These are phyloP conservation scores for Aspergillus mulundensis DNA, from an alignment of 495 filamentous ascomycete species.

Conservation along the genomic window DNA sequence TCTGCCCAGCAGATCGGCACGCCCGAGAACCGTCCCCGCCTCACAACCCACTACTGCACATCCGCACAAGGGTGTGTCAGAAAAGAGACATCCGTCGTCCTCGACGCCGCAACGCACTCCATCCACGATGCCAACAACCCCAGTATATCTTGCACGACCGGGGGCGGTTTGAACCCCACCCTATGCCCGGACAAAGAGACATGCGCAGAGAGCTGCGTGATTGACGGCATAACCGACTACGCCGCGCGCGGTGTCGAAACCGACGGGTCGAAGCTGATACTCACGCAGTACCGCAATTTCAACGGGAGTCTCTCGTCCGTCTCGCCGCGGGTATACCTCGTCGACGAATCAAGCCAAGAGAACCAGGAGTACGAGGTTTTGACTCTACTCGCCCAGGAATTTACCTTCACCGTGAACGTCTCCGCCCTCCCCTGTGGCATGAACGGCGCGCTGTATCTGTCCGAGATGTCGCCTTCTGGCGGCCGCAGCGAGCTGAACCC, in stretches of 20 bases:
- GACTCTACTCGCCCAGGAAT: conserved; percentile 54
- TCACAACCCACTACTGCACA: conserved; percentile 41
- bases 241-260: conserved; percentile 1
- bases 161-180: background rate
- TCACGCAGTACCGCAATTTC: conserved; percentile 30
- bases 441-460: conserved; percentile 66
- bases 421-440: conserved; percentile 59
- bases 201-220: conserved; percentile 8
- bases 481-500: conserved; percentile 53
- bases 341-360: conserved; percentile 30
- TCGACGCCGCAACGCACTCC: conserved; percentile 39
- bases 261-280: background rate
- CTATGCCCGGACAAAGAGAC: conserved; percentile 8
- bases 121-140: conserved; percentile 38
- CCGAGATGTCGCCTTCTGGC: conserved; percentile 57
- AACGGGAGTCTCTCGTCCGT: conserved; percentile 27
- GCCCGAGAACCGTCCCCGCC: conserved; percentile 30
- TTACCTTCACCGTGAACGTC: conserved; percentile 62
- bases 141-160: conserved; percentile 33
- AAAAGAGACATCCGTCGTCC: conserved; percentile 37
- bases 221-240: conserved; percentile 8
- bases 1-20: conserved; percentile 24
- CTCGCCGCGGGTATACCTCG: conserved; percentile 58
- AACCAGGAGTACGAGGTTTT: conserved; percentile 57
- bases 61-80: conserved; percentile 29